Evolutionary conservation across 2,329 filamentous ascomycete species (phyloP), one percentile per base, ranked within the genome.

Genomic region (Diaporthe caulivora): DNA sequence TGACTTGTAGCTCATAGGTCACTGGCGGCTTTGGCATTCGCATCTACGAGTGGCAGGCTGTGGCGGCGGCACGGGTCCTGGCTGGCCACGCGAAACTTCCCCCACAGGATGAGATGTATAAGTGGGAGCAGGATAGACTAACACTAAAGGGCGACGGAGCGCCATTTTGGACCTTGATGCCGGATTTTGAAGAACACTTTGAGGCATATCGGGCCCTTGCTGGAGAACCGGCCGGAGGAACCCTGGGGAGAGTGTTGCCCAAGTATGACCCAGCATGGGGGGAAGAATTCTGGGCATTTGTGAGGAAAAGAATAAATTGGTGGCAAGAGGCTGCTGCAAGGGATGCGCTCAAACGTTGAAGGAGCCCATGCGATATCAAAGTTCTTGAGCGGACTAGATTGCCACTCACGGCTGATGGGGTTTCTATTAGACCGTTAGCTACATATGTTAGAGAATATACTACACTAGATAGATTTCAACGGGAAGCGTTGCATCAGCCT

Each of bases 71-170:
- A 2, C 80, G 82, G 1, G 78, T 79, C 21, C 79, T 83, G 24
- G 80, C 82, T 0, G 81, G 80, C 0, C 79, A 82, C 17, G 80
- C 78, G 13, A 29, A 82, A 81, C 80, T 92, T 2, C 91, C 91
- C 0, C 76, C 85, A 0, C 40, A 82, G 0, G 81, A 82, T 11
- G 87, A 87, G 70, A 88, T 89, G 82, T 77, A 82, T 42, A 79
- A 78, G 29, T 93, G 91, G 82, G 82, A 83, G 57, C 75, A 76
- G 2, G 76, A 78, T 24, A 76, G 80, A 1, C 79, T 81, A 1
- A 78, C 77, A 2, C 77, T 79, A 8, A 87, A 84, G 53, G 90
- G 90, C 0, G 91, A 92, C 75, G 89, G 90, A 29, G 57, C 34
- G 4, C 57, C 57, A 2, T 60, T 60, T 15, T 60, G 57, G 57